Base-by-base conservation (phyloP, 129 eudicot genomes). In the Scalesia atractyloides region DNA sequence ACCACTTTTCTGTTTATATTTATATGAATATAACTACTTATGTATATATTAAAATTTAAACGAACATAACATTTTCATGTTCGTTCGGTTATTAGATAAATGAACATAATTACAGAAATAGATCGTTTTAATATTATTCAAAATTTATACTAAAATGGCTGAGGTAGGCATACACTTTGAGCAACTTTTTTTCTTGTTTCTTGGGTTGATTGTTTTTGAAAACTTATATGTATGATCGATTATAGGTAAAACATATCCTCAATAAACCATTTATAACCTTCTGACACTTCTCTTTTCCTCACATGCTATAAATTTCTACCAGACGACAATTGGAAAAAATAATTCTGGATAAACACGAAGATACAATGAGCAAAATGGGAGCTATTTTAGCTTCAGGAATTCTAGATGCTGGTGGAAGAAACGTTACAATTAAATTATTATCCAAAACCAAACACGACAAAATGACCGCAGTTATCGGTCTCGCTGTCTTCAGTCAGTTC, bases 341-440 rank as follows among this genome's bases (percentile, higher is more conserved):
- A 8, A 90, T 94, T 73, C 84, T 88, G 24, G 99, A 94, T 73
- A 94, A 94, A 81, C 99, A 94, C 73, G 99, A 94, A 86, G 99
- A 94, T 61, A 94, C 97, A 18, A 90, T 94, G 97, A 88, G 96
- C 83, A 94, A 94, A 81, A 94, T 94, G 99, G 99, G 99, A 41
- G 99, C 99, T 44, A 94, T 94, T 76, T 79, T 94, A 30, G 99
- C 99, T 67, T 90, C 99, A 3, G 99, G 99, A 58, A 94, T 94
- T 44, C 88, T 94, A 1, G 99, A 94, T 76, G 99, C 99, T 20
- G 99, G 99, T 44, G 99, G 99, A 52, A 86, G 99, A 79, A 94
- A 94, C 61, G 99, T 94, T 59, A 90, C 97, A 1, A 94, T 94
- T 17, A 91, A 86, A 77, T 50, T 94, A 57, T 94, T 94, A 54